Evolutionary conservation across 805 yeast species (phyloP).

Genomic region (Priceomyces fermenticarens): DNA sequence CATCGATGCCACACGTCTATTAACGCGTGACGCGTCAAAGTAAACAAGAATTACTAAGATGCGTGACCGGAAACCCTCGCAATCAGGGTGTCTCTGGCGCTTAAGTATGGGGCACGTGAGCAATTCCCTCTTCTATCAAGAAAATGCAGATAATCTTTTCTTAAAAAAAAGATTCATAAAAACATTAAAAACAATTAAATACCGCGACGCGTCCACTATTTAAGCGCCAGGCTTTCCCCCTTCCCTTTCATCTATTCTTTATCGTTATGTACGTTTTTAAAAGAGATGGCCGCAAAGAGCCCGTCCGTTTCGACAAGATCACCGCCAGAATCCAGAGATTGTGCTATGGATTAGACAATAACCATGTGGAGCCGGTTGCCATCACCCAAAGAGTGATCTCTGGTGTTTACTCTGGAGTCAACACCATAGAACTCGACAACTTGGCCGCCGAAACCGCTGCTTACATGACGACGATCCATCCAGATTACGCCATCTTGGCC

Average conservation of each 20-base stretch:
- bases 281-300: slow-evolving; percentile 93
- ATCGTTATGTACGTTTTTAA: slow-evolving; percentile 74
- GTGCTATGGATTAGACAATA: slow-evolving; percentile 89
- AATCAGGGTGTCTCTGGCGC: too few relatives aligned
- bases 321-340: slow-evolving; percentile 88
- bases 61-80: background rate
- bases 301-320: slow-evolving; percentile 93
- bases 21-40: background rate
- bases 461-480: slow-evolving; percentile 94
- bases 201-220: too few relatives aligned
- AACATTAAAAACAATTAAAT: too few relatives aligned
- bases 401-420: slow-evolving; percentile 97
- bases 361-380: slow-evolving; percentile 91
- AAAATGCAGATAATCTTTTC: background rate
- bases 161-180: too few relatives aligned
- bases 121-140: too few relatives aligned
- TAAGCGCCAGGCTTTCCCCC: too few relatives aligned
- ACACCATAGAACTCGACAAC: slow-evolving; percentile 70
- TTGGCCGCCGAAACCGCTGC: slow-evolving; percentile 96
- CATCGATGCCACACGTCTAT: background rate
- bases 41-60: slow-evolving; percentile 2
- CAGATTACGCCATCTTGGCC: slow-evolving; percentile 94
- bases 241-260: background rate
- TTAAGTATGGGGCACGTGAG: too few relatives aligned
- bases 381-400: slow-evolving; percentile 94